Percentiles rank a stretch among this genome's conserved stretches.
Conservation (phyloP, 371 early-diverging fungal species). For the Thermomucor indicae-seudaticae region DNA sequence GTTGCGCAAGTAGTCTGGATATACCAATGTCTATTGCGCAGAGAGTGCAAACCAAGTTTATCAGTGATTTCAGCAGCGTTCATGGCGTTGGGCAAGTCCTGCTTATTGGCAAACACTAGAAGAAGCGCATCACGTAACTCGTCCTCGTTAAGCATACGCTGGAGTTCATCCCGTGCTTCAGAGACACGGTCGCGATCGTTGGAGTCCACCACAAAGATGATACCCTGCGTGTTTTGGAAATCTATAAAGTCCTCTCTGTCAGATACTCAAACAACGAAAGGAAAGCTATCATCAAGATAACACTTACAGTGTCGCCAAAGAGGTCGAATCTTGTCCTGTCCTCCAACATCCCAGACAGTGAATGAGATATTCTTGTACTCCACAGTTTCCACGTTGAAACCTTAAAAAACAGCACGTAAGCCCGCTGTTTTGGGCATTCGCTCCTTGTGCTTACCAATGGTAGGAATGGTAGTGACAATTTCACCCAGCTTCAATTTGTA, state of each 20-base stretch:
- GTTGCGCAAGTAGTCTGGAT: slow-evolving; percentile 93
- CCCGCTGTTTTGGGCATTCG: too few relatives aligned
- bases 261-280: too few relatives aligned
- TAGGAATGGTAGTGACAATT: slow-evolving; percentile 96
- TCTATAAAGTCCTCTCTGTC: too few relatives aligned
- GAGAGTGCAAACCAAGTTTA: slow-evolving; percentile 76
- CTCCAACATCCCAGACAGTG: slow-evolving; percentile 95
- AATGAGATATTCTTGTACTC: slow-evolving; percentile 97
- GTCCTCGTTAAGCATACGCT: slow-evolving; percentile 88
- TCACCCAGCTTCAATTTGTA: slow-evolving; percentile 86
- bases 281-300: too few relatives aligned
- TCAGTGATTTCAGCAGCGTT: slow-evolving; percentile 92
- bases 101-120: slow-evolving; percentile 96
- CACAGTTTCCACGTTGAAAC: slow-evolving; percentile 92
- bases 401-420: too few relatives aligned
- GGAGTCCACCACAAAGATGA: slow-evolving; percentile 96
- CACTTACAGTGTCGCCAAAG: slow-evolving; percentile 54
- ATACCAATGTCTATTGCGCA: slow-evolving; percentile 91
- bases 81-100: slow-evolving; percentile 95
- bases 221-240: slow-evolving; percentile 96
- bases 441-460: slow-evolving; percentile 57
- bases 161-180: slow-evolving; percentile 85
- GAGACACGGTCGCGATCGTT: slow-evolving; percentile 89
- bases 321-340: slow-evolving; percentile 62
- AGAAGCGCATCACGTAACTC: slow-evolving; percentile 88